Evolutionary conservation across 768 basidiomycete genomes (phyloP).

Genomic region (Psilocybe subaeruginosa): DNA sequence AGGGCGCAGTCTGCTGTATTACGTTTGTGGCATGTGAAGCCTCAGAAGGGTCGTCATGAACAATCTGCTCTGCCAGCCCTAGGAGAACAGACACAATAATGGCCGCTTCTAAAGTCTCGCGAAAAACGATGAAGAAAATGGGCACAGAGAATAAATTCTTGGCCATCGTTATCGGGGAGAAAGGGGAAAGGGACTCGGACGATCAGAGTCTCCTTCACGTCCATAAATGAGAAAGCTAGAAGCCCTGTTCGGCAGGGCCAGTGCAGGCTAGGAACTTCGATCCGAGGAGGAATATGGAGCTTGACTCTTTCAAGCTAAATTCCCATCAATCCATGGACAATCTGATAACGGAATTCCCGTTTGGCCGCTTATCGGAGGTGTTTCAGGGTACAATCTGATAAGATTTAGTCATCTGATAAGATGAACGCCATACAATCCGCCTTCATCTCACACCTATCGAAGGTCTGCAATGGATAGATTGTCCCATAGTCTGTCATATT

Average conservation of each 20-base stretch:
- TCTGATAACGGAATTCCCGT: conserved; percentile 17
- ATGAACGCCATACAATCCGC: conserved; percentile 2
- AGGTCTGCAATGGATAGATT: background rate
- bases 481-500: background rate
- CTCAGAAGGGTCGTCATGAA: conserved; percentile 37
- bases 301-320: conserved; percentile 2
- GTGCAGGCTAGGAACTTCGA: background rate
- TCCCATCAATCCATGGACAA: conserved; percentile 21
- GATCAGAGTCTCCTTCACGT: conserved; percentile 1
- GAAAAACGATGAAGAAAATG: conserved; percentile 96
- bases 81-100: conserved; percentile 94
- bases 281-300: conserved; percentile 7
- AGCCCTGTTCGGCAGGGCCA: conserved; percentile 14
- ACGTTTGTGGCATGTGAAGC: conserved; percentile 10
- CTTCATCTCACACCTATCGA: conserved; percentile 5
- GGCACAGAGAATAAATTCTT: conserved; percentile 84
- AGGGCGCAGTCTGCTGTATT: conserved; percentile 6
- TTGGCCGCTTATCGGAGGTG: conserved; percentile 2
- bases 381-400: conserved; percentile 37
- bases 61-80: conserved; percentile 87
- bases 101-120: conserved; percentile 91
- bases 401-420: conserved; percentile 28
- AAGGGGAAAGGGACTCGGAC: conserved; percentile 15
- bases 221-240: conserved; percentile 22
- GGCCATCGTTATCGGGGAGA: conserved; percentile 50